Conservation (phyloP, 2,329 filamentous ascomycete species). For the Aspergillus sp. region DNA sequence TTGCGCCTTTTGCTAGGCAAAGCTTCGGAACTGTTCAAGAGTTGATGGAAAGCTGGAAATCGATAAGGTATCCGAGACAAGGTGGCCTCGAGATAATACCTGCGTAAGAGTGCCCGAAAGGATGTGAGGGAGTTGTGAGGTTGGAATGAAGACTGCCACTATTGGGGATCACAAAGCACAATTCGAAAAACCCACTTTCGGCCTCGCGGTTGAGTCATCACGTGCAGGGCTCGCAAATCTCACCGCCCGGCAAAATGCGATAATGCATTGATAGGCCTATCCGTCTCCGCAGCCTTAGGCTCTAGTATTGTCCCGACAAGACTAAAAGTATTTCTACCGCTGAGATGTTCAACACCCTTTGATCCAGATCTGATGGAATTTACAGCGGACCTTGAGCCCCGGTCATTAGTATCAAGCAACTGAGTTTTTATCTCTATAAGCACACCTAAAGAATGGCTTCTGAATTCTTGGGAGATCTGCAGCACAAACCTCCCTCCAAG, state of each 20-base stretch:
- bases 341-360: no score
- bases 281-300: background rate
- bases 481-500: no score
- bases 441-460: no score
- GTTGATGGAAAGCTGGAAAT: background rate
- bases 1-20: conserved; percentile 31
- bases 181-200: conserved; percentile 39
- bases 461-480: no score
- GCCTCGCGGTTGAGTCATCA: conserved; percentile 21
- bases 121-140: conserved; percentile 17
- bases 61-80: conserved; percentile 9
- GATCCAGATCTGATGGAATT: no score
- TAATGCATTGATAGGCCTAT: conserved; percentile 6
- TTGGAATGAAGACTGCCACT: conserved; percentile 20
- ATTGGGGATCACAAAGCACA: conserved; percentile 10
- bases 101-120: conserved; percentile 12
- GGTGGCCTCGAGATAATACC: background rate
- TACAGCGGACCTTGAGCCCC: no score
- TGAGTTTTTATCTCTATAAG: no score
- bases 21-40: conserved; percentile 11
- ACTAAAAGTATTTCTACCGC: no score
- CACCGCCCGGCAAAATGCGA: conserved; percentile 23
- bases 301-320: no score
- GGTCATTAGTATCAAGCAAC: no score
- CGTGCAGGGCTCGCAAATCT: conserved; percentile 2